phyloP scores from a whole-genome alignment of 352 stramenopile species.

The Phytophthora kernoviae region DNA sequence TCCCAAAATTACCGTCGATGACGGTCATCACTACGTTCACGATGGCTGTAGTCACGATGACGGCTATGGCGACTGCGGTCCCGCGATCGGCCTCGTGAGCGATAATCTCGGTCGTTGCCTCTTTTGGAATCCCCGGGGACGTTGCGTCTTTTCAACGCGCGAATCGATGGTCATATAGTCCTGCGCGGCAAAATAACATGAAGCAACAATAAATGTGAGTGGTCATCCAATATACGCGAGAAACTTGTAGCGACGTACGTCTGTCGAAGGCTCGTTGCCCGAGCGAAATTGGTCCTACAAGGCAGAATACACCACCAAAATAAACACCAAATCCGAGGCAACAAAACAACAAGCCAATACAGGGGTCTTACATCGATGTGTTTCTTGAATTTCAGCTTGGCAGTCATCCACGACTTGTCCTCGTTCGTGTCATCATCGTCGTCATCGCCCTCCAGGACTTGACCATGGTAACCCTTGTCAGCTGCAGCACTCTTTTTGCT shows the following conservation, averaged over 20 bases:
- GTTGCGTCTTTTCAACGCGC: constrained; percentile 28
- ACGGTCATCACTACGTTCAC: constrained; percentile 14
- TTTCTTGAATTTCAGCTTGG: constrained; percentile 91
- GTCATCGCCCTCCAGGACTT: constrained; percentile 61
- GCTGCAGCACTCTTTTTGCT: constrained; percentile 10
- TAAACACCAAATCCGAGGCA: constrained; percentile 2
- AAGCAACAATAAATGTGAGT: neutral
- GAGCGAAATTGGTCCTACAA: constrained; percentile 76
- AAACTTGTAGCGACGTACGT: constrained; percentile 40
- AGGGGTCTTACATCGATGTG: constrained; percentile 76
- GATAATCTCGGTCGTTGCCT: constrained; percentile 13
- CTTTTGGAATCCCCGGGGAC: constrained; percentile 15
- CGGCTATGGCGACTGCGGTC: constrained; percentile 18
- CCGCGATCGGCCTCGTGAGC: constrained; percentile 12
- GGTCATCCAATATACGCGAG: constrained; percentile 3
- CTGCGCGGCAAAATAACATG: constrained; percentile 26
- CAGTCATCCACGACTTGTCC: constrained; percentile 81
- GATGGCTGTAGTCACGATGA: constrained; percentile 15
- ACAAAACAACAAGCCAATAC: constrained; percentile 1
- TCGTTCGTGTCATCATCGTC: constrained; percentile 41
- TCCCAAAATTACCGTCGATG: constrained; percentile 16
- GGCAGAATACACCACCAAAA: constrained; percentile 10
- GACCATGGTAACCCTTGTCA: constrained; percentile 62
- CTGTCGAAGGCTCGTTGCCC: constrained; percentile 49
- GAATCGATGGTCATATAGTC: constrained; percentile 81